A percentile compares a stretch with the other conserved stretches of the same genome.
phyloP scores from a whole-genome alignment of 257 asterid genomes.

The Plantago ovata region DNA sequence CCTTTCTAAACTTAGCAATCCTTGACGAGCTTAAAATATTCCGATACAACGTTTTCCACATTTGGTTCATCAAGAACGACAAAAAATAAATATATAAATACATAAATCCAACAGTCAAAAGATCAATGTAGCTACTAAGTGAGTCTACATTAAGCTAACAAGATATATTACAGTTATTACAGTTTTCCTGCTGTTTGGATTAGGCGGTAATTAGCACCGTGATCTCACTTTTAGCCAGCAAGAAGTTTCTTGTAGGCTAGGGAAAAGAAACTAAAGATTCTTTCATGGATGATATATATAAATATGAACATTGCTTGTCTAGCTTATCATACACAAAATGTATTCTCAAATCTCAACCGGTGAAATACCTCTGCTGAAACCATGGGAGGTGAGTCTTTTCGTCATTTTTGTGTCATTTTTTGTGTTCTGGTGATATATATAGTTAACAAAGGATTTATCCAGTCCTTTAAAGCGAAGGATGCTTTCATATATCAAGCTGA shows the following conservation, averaged over 20 bases:
- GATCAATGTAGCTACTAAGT: too few species aligned
- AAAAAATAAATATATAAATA: too few species aligned
- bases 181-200: neutral
- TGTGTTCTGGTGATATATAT: conserved; percentile 16
- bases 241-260: conserved; percentile 15
- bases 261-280: conserved; percentile 11
- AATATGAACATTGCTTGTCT: neutral
- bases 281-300: neutral
- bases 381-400: conserved; percentile 12
- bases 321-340: conserved; percentile 8
- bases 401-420: conserved; percentile 19
- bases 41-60: neutral
- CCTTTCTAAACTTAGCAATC: conserved; percentile 6
- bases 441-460: conserved; percentile 10
- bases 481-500: conserved; percentile 11
- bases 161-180: too few species aligned
- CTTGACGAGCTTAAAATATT: conserved; percentile 16
- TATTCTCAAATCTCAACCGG: neutral
- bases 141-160: neutral
- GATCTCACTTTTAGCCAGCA: neutral
- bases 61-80: neutral
- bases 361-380: conserved; percentile 18
- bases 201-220: too few species aligned
- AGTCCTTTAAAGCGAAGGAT: conserved; percentile 6
- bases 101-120: too few species aligned